Conservation (phyloP, 495 filamentous ascomycete genomes). For the Penicillium salamii region DNA sequence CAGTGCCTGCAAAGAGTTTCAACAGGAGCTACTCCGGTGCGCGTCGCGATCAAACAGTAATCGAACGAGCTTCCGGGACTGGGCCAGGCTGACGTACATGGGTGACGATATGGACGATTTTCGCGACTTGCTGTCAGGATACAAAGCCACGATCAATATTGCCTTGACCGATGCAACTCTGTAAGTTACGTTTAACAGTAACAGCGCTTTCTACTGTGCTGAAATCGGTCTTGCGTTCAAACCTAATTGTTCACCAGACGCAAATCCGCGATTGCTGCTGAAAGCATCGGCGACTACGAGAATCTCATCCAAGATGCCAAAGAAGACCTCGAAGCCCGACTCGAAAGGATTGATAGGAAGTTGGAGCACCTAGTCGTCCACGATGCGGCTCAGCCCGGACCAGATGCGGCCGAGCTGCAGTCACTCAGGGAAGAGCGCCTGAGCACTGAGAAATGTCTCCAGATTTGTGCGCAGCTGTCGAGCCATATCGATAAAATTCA, state of each 20-base stretch:
- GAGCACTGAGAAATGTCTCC: too few species aligned
- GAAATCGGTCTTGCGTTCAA: too few species aligned
- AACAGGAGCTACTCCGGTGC: slow-evolving; percentile 21
- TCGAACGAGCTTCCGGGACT: too few species aligned
- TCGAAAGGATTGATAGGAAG: too few species aligned
- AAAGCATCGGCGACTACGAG: slow-evolving; percentile 31
- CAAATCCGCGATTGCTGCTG: slow-evolving; percentile 24
- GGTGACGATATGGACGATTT: slow-evolving; percentile 32
- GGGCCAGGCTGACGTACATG: slow-evolving; percentile 28
- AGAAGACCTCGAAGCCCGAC: slow-evolving; percentile 35
- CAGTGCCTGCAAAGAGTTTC: slow-evolving; percentile 25
- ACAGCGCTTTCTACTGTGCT: too few species aligned
- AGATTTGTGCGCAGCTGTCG: too few species aligned
- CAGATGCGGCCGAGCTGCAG: too few species aligned
- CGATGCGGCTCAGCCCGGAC: too few species aligned
- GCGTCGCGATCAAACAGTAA: slow-evolving; percentile 19
- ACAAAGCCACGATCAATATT: slow-evolving; percentile 41
- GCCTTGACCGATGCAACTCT: slow-evolving; percentile 36
- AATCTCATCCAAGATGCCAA: slow-evolving; percentile 35
- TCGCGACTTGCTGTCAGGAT: slow-evolving; percentile 29
- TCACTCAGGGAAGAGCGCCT: too few species aligned
- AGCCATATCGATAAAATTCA: too few species aligned
- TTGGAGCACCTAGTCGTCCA: too few species aligned
- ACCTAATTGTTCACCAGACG: slow-evolving; percentile 12
- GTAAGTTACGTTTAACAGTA: slow-evolving; percentile 23